Evolutionary conservation across 305 asterid genomes (phyloP).

Genomic region (Fraxinus albicans): DNA sequence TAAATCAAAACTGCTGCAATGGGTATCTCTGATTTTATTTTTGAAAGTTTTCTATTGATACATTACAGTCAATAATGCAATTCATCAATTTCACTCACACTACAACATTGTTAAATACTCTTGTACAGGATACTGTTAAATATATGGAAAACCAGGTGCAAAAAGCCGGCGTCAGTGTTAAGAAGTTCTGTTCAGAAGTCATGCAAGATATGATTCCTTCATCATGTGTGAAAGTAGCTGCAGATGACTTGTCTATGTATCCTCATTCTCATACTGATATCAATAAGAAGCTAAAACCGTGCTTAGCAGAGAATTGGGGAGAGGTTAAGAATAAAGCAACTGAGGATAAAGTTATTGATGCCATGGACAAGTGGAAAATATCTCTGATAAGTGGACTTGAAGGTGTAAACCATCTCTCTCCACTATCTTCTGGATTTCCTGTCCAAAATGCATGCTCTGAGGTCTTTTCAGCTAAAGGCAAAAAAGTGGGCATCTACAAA

Average conservation of each 20-base stretch:
- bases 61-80: not conserved
- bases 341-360: constrained; percentile 44
- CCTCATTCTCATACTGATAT: constrained; percentile 43
- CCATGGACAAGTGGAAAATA: constrained; percentile 22
- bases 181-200: constrained; percentile 74
- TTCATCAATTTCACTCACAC: not conserved
- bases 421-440: constrained; percentile 17
- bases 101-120: not conserved
- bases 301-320: constrained; percentile 23
- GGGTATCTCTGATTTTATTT: not conserved
- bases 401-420: constrained; percentile 13
- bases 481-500: constrained; percentile 41
- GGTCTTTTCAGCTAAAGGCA: constrained; percentile 32
- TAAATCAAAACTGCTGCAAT: not conserved
- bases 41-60: not conserved
- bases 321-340: constrained; percentile 28
- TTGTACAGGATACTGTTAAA: constrained; percentile 68
- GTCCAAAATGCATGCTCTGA: constrained; percentile 28
- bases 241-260: constrained; percentile 50
- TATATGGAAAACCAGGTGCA: constrained; percentile 78
- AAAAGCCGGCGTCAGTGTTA: constrained; percentile 67
- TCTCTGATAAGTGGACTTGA: constrained; percentile 6
- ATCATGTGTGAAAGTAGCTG: constrained; percentile 46
- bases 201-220: constrained; percentile 64
- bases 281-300: constrained; percentile 40